phyloP scores from a whole-genome alignment of 148 eudicot genomes.

The Heliamphora exappendiculata region DNA sequence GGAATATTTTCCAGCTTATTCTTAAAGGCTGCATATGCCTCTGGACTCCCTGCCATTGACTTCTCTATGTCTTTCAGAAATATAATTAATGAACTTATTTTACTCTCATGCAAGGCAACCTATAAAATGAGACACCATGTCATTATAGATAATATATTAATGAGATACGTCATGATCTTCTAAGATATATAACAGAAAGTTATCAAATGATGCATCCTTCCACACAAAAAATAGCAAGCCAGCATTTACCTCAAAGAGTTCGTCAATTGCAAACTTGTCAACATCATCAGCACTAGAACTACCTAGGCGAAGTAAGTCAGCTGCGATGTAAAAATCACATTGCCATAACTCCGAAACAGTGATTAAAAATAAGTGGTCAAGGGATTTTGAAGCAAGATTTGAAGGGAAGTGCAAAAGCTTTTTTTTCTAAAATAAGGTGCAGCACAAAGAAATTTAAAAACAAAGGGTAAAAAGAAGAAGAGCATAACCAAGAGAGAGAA shows the following conservation, averaged over 20 bases:
- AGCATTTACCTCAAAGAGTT: slow-evolving; percentile 72
- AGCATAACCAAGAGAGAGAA: too few relatives aligned
- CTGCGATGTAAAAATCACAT: slow-evolving; percentile 32
- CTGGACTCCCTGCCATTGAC: slow-evolving; percentile 61
- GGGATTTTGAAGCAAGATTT: too few relatives aligned
- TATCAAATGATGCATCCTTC: background rate
- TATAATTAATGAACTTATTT: slow-evolving; percentile 55
- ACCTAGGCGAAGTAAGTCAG: slow-evolving; percentile 66
- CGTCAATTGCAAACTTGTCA: slow-evolving; percentile 70
- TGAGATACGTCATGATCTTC: background rate
- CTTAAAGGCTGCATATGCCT: slow-evolving; percentile 54
- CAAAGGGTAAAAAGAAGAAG: too few relatives aligned
- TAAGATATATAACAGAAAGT: background rate
- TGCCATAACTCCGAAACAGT: background rate
- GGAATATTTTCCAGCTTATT: slow-evolving; percentile 67
- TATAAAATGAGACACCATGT: slow-evolving; percentile 14
- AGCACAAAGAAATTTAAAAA: too few relatives aligned
- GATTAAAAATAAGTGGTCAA: background rate
- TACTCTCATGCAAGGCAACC: slow-evolving; percentile 65
- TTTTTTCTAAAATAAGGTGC: too few relatives aligned
- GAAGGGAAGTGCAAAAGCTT: too few relatives aligned
- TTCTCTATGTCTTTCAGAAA: slow-evolving; percentile 86
- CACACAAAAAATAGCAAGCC: too few relatives aligned
- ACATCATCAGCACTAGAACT: slow-evolving; percentile 52
- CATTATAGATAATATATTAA: background rate